A percentile compares a stretch with the other conserved stretches of the same genome.
Evolutionary conservation across 2,329 filamentous ascomycete species (phyloP).

Genomic region (Penicillium occitanis): DNA sequence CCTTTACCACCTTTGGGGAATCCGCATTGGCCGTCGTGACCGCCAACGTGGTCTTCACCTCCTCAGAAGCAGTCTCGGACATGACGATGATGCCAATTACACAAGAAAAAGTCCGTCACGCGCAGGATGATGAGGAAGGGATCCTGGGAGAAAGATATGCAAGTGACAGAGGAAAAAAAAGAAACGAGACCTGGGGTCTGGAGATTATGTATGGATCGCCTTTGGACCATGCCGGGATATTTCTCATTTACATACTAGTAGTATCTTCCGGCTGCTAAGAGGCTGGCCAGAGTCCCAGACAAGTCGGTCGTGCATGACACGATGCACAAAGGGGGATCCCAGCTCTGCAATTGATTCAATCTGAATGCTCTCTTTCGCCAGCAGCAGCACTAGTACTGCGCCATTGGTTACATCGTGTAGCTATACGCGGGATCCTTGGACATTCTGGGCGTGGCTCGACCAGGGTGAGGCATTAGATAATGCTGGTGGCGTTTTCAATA

Average conservation of each 20-base stretch:
- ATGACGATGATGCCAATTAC: constrained; percentile 4
- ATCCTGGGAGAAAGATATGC: neutral
- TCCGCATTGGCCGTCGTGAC: constrained; percentile 6
- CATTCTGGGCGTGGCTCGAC: neutral
- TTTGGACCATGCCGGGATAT: neutral
- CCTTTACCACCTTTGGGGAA: constrained; percentile 9
- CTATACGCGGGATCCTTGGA: neutral
- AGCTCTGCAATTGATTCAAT: neutral
- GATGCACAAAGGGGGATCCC: constrained; percentile 8
- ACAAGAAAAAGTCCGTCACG: neutral
- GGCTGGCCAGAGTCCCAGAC: neutral
- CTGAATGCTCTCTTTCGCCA: neutral
- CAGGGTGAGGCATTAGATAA: neutral
- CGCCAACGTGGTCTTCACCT: constrained; percentile 4
- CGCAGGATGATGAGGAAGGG: neutral
- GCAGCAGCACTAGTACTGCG: constrained; percentile 4
- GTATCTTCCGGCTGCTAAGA: neutral
- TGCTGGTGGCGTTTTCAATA: neutral
- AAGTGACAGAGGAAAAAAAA: constrained; percentile 2
- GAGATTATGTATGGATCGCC: neutral
- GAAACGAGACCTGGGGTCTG: neutral
- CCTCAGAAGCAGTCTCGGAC: constrained; percentile 13
- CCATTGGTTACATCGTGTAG: constrained; percentile 9
- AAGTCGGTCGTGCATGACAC: neutral
- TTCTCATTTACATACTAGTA: neutral